Conservation (phyloP, 139 green algal genomes). For the Pseudopediastrum boryanum region DNA sequence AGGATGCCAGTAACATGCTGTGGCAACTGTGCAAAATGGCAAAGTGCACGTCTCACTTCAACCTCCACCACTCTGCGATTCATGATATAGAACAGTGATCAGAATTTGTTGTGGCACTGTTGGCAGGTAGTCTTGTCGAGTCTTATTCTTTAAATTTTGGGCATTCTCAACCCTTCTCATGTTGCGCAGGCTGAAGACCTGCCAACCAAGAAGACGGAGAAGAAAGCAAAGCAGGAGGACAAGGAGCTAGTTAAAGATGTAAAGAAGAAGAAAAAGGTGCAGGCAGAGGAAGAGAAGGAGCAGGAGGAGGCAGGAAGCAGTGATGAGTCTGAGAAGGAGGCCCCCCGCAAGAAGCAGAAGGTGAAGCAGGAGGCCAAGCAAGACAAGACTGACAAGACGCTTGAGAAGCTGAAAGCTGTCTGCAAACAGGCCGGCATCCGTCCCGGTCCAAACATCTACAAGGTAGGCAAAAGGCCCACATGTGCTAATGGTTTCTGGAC, state of each 20-base stretch:
- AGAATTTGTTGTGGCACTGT: no score
- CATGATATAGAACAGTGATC: no score
- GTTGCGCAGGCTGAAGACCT: background rate
- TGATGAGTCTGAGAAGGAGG: background rate
- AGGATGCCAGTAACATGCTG: no score
- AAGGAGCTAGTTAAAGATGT: background rate
- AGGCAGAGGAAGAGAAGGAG: slow-evolving; percentile 1
- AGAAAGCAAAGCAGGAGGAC: background rate
- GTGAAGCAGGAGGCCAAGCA: slow-evolving; percentile 2
- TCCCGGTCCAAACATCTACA: no score
- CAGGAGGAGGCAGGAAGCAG: background rate
- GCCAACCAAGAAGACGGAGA: background rate
- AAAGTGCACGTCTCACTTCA: no score
- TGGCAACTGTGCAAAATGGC: no score
- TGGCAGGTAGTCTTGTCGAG: no score
- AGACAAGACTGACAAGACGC: background rate
- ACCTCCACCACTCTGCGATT: no score
- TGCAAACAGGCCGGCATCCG: background rate
- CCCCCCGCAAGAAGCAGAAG: background rate
- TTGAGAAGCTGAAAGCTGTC: background rate
- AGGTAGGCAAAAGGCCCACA: background rate
- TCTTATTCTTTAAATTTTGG: no score
- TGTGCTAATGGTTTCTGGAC: background rate
- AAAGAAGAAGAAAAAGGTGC: background rate
- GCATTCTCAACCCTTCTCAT: no score